Base-by-base conservation (phyloP, 305 asterid genomes). In the Fraxinus sp. region DNA sequence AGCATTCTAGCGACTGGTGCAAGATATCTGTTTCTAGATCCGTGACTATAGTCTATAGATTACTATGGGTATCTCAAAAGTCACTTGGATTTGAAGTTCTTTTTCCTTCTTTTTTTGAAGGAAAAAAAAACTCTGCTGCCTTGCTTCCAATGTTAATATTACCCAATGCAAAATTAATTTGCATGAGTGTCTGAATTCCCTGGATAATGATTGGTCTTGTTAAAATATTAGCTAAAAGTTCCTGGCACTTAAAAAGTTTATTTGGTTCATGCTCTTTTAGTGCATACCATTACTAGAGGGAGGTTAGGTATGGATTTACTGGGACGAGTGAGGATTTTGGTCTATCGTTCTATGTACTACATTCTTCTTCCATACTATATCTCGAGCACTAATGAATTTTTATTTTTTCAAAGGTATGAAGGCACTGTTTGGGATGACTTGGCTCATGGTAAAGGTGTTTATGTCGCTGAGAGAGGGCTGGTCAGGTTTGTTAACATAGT, bases 371-470 rank as follows among this genome's bases (percentile, higher is more conserved):
- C 30, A n/a, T 57, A 52, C 52, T 66, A n/a, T 81, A 70, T 37
- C 66, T 76, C 28, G 74, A 26, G 80, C 24, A 59, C 64, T 74
- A 79, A 85, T 82, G 81, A 20, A 14, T 71, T 46, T 84, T 81
- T 49, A 76, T 36, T 74, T 59, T 80, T 72, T 70, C 49, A 6
- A 87, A 94, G 98, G 90, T 94, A 94, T 86, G 98, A 96, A 91
- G 98, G 99, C 87, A 96, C 99, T 77, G 98, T 96, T 55, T 96
- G 99, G 99, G 99, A 96, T 91, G 99, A 96, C 87, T 80, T 88
- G 89, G 99, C 99, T 76, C 99, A 96, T 89, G 99, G 99, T 30
- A 94, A 92, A 87, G 99, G 99, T 76, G 98, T 96, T 36, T 92
- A 79, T 85, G 92, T 90, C 35, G 98, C 94, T 26, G 97, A 91